Evolutionary conservation across 2,329 filamentous ascomycete genomes (phyloP), one percentile per base, ranked within the genome.

Genomic region (Venturia pyrina): DNA sequence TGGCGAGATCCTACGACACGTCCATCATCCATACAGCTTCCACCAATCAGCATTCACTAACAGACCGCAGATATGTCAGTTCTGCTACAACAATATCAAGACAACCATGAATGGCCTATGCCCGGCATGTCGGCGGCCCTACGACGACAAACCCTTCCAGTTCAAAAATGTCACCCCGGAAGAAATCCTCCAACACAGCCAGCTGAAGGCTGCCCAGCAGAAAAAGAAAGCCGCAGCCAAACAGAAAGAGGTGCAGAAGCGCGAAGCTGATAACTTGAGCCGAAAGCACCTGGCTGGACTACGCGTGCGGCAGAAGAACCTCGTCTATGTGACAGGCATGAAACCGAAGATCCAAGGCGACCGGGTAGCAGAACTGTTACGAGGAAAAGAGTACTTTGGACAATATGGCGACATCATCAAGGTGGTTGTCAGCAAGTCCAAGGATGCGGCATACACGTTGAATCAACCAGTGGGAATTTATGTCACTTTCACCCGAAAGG

Each of bases 21-120:
- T 48, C 62, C 41, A 64, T 24, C 46, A 56, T 15, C 17, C 15
- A 17, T 53, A 53, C 15, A 11, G 28, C 43, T 56, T 34, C 46
- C 15, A 37, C 46, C 62, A 46, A 64, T 34, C 28, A 64, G 46
- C 60, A 43, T n/a, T 43, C 37, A 62, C 60, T 43, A 28, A 62
- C 37, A 28, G 15, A 19, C 19, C 15, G 19, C 64, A 97, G 93
- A 93, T 99, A 76, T 99, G 95, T 78, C 96, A 99, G 82, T 99
- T 99, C 79, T 99, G 95, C 80, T 99, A 93, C 82, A 97, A 99
- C 79, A 99, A 98, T 76, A 96, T 99, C 76, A 96, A 96, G 79
- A 96, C 90, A 72, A 97, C 97, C 72, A 92, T 96, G 85, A 98
- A 97, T 75, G 93, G 93, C 44, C 84, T 97, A 66, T 99, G 95